Base-by-base conservation (phyloP, 148 eudicot species). In the Diospyros kaki region DNA sequence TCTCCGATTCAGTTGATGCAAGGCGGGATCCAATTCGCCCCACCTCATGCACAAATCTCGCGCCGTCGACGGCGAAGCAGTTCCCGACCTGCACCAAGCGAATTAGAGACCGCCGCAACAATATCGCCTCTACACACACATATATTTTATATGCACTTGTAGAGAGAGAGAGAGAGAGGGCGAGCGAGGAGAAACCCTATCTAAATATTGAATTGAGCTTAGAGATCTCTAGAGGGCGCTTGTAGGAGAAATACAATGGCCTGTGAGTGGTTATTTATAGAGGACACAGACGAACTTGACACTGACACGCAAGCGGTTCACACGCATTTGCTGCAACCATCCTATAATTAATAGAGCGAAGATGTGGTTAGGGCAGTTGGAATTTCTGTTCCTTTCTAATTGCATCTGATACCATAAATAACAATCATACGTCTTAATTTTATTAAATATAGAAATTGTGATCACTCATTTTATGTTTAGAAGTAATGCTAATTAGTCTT, bases 31-130 rank as follows among this genome's bases (percentile, higher is more conserved):
- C 43, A 67, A 58, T 70, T 74, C 81, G 56, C 50, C 80, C 58
- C 45, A 38, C 42, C 0, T 45, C 62, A 48, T 50, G 4, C 12
- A 55, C 13, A 58, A 12, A 43, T 18, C 46, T 13, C 67, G 14
- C 40, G 17, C 59, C 58, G 73, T 17, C 76, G 71, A 73, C 66
- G 78, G 87, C 82, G 78, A 64, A 69, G 62, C 84, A 79, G 90
- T 86, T 93, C 98, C 98, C 98, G 98, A 93, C 92, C 98, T 93
- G 98, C 98, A 93, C 98, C 98, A 93, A 93, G 98, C 98, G 98
- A 93, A 86, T 87, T 74, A 81, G 98, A 93, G 86, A 68, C 86
- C 86, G 69, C 87, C 85, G 94, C 80, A 84, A 93, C 46, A 40
- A 41, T 14, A 69, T 39, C 73, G 41, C 38, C 60, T 17, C 14